phyloP scores from a whole-genome alignment of 495 filamentous ascomycete genomes.

The Acidomyces sp. region DNA sequence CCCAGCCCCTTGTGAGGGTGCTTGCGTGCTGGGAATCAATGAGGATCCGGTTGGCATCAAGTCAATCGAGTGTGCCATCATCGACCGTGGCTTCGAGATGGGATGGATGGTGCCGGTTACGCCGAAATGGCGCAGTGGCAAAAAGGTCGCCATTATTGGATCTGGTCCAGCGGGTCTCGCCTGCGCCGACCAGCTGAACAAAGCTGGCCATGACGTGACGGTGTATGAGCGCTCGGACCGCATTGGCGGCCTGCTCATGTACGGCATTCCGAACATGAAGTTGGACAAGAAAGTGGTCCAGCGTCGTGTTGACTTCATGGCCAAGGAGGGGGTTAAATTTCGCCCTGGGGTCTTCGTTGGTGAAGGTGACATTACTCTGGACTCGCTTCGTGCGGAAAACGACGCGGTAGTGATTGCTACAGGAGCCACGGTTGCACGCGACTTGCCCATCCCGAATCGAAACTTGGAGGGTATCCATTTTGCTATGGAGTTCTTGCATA shows the following conservation, averaged over 20 bases:
- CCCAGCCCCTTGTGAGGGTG: slow-evolving; percentile 93
- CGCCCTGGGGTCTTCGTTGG: slow-evolving; percentile 66
- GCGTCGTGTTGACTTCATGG: slow-evolving; percentile 93
- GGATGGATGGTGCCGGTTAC: slow-evolving; percentile 92
- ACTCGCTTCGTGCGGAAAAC: slow-evolving; percentile 60
- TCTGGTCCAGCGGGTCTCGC: slow-evolving; percentile 91
- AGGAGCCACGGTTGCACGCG: slow-evolving; percentile 92
- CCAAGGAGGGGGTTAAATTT: slow-evolving; percentile 76
- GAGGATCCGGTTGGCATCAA: slow-evolving; percentile 98
- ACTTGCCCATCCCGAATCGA: slow-evolving; percentile 84
- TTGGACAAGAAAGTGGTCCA: slow-evolving; percentile 97
- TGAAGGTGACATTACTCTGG: slow-evolving; percentile 59
- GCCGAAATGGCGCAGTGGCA: slow-evolving; percentile 72
- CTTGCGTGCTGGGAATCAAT: slow-evolving; percentile 96
- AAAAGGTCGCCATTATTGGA: slow-evolving; percentile 83
- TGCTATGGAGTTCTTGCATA: slow-evolving; percentile 97
- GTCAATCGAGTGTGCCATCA: slow-evolving; percentile 98
- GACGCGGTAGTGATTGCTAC: slow-evolving; percentile 91
- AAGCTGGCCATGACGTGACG: slow-evolving; percentile 77
- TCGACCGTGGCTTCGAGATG: slow-evolving; percentile 97
- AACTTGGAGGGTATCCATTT: slow-evolving; percentile 91
- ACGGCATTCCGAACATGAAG: slow-evolving; percentile 99
- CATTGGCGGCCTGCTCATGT: slow-evolving; percentile 89
- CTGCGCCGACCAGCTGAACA: slow-evolving; percentile 89
- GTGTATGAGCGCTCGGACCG: slow-evolving; percentile 96